phyloP scores from a whole-genome alignment of 345 rosid species.

The Populus davidiana region DNA sequence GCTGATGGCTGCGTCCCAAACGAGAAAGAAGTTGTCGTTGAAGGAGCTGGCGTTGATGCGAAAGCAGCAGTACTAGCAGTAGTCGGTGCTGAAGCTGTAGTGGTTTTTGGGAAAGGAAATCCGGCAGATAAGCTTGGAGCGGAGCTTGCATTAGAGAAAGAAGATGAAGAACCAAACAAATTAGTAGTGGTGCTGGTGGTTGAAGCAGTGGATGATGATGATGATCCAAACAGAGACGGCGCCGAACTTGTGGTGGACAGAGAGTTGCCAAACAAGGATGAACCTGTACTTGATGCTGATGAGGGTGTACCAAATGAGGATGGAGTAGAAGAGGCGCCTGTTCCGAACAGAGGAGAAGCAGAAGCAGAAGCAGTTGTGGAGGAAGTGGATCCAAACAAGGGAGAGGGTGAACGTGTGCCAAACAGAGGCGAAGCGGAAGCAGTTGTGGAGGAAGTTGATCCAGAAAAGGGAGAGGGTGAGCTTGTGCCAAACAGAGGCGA shows the following conservation, averaged over 20 bases:
- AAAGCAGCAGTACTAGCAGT: neutral
- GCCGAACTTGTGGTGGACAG: slow-evolving; percentile 32
- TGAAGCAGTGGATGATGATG: neutral
- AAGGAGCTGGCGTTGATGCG: neutral
- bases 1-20: neutral
- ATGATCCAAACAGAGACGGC: slow-evolving; percentile 17
- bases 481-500: neutral
- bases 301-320: neutral
- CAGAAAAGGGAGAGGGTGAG: slow-evolving; percentile 6
- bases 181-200: slow-evolving; percentile 18
- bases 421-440: neutral
- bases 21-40: neutral
- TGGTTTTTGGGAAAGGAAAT: neutral
- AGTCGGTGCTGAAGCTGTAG: neutral
- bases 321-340: neutral
- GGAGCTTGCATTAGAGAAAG: neutral
- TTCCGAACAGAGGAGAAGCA: neutral
- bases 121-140: neutral
- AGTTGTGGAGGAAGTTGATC: slow-evolving; percentile 21
- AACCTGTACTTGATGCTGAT: neutral
- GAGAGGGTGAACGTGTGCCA: neutral
- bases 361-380: neutral
- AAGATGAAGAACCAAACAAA: slow-evolving; percentile 2
- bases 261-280: slow-evolving; percentile 24
- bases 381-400: neutral